A percentile compares a stretch with the other conserved stretches of the same genome.
phyloP scores from a whole-genome alignment of 208 protist species.

The Wallacemonas collosoma region DNA sequence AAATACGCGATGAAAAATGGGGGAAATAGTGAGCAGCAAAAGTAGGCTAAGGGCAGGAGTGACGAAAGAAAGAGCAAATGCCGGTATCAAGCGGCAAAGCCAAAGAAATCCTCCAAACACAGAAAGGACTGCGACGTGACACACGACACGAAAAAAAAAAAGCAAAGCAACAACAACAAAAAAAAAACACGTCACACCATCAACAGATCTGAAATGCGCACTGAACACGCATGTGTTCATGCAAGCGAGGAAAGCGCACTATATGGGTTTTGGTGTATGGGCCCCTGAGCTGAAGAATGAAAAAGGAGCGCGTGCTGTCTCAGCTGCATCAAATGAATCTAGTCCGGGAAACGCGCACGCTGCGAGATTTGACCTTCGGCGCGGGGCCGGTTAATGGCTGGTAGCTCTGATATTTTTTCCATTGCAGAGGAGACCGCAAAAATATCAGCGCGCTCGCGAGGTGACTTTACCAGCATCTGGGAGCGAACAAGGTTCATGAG shows the following conservation, averaged over 20 bases:
- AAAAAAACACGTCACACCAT: slow-evolving; percentile 27
- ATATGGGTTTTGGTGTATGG: no score
- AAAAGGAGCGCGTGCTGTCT: neutral
- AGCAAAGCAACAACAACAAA: slow-evolving; percentile 17
- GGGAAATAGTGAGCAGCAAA: no score
- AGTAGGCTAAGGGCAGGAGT: no score
- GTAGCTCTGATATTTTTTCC: slow-evolving; percentile 34
- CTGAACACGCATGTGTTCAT: slow-evolving; percentile 8
- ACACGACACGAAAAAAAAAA: slow-evolving; percentile 12
- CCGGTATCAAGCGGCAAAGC: neutral
- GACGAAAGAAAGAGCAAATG: neutral
- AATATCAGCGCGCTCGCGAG: slow-evolving; percentile 54
- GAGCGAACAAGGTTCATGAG: slow-evolving; percentile 55
- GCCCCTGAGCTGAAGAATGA: neutral
- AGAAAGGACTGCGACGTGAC: neutral
- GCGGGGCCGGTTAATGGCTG: slow-evolving; percentile 28
- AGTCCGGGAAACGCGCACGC: slow-evolving; percentile 41
- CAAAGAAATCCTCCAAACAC: neutral
- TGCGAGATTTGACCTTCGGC: slow-evolving; percentile 53
- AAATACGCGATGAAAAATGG: no score
- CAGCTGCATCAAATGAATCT: slow-evolving; percentile 12
- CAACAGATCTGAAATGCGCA: neutral
- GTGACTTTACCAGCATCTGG: slow-evolving; percentile 67
- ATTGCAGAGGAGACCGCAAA: slow-evolving; percentile 57
- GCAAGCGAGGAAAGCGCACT: no score